Conservation (phyloP, 805 yeast species). For the Spathaspora girioi region DNA sequence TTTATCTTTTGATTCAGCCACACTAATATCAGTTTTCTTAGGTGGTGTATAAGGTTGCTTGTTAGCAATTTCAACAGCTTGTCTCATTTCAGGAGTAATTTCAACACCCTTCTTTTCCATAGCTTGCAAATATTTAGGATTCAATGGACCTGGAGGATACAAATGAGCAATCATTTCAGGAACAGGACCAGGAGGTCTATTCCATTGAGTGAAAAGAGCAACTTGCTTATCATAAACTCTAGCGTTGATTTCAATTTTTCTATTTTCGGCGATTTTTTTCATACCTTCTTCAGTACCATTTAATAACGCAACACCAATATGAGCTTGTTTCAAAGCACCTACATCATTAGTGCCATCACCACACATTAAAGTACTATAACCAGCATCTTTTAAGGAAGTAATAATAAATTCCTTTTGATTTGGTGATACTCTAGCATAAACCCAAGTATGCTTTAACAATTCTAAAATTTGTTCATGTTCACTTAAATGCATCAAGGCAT, state of each 20-base stretch:
- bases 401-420: conserved; percentile 89
- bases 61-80: conserved; percentile 53
- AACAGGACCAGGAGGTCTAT: conserved; percentile 76
- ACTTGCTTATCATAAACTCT: conserved; percentile 81
- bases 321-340: conserved; percentile 98
- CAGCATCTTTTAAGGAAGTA: conserved; percentile 77
- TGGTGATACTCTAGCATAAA: conserved; percentile 97
- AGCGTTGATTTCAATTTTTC: conserved; percentile 59
- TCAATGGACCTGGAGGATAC: conserved; percentile 92
- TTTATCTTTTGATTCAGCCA: conserved; percentile 38
- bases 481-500: conserved; percentile 68
- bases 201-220: conserved; percentile 76
- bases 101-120: conserved; percentile 79
- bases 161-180: conserved; percentile 88
- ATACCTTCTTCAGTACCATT: conserved; percentile 95
- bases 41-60: conserved; percentile 10
- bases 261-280: conserved; percentile 81
- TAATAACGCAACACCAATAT: conserved; percentile 94
- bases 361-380: conserved; percentile 95
- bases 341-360: conserved; percentile 99
- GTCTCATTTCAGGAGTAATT: conserved; percentile 70
- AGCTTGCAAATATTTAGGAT: conserved; percentile 84
- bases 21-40: conserved; percentile 15
- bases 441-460: conserved; percentile 88
- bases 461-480: conserved; percentile 67